phyloP scores from a whole-genome alignment of 2,329 filamentous ascomycete species.

The Botryotinia calthae region DNA sequence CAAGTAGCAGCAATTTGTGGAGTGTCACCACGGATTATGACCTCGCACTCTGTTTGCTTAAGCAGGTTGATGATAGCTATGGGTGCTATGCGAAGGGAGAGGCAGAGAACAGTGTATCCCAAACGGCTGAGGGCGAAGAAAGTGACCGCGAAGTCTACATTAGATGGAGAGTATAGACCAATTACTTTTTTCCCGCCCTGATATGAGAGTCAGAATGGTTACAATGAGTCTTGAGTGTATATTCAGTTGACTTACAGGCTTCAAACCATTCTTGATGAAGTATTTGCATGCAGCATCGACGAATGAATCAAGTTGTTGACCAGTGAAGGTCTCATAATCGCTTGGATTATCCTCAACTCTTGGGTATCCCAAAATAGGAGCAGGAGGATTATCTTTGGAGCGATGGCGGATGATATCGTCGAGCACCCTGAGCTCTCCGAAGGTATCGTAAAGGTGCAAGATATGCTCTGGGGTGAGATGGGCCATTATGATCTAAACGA shows the following conservation, averaged over 20 bases:
- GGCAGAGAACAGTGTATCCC: conserved; percentile 52
- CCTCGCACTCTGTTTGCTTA: conserved; percentile 39
- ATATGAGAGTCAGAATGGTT: neutral
- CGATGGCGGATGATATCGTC: conserved; percentile 28
- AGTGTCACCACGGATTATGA: conserved; percentile 23
- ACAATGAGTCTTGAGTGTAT: neutral
- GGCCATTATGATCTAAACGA: conserved; percentile 19
- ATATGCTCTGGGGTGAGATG: conserved; percentile 22
- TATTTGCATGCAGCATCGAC: conserved; percentile 29
- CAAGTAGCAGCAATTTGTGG: conserved; percentile 11
- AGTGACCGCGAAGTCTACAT: conserved; percentile 50
- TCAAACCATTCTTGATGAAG: conserved; percentile 16
- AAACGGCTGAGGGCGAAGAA: conserved; percentile 52
- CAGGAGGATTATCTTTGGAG: conserved; percentile 25
- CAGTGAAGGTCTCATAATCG: conserved; percentile 30
- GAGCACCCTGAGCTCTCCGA: conserved; percentile 23
- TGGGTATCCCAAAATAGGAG: conserved; percentile 29
- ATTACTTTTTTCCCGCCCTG: conserved; percentile 21
- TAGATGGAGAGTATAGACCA: conserved; percentile 34
- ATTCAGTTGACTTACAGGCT: conserved; percentile 20
- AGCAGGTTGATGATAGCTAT: conserved; percentile 50
- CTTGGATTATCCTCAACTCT: conserved; percentile 23
- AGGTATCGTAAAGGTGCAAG: conserved; percentile 22
- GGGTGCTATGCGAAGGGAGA: conserved; percentile 53
- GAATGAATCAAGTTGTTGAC: conserved; percentile 27